Percentiles rank a stretch among this genome's conserved stretches.
Evolutionary conservation across 2,329 filamentous ascomycete genomes (phyloP).

Genomic region (Lecanicillium sp.): DNA sequence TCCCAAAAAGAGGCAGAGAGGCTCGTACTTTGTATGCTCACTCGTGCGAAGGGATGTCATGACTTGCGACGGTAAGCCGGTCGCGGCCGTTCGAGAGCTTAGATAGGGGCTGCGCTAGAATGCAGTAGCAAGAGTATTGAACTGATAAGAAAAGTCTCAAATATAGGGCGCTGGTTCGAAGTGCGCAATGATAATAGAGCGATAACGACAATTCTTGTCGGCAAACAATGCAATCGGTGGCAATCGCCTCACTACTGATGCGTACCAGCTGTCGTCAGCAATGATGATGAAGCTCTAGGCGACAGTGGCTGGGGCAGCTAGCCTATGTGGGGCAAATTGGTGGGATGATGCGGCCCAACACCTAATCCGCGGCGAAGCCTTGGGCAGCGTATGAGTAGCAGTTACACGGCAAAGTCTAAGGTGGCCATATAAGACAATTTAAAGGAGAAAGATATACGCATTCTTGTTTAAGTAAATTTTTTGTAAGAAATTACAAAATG

Average conservation of each 20-base stretch:
- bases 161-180: too few relatives aligned
- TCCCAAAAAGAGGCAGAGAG: too few relatives aligned
- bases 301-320: conserved; percentile 9
- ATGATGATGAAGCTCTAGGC: conserved; percentile 4
- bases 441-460: too few relatives aligned
- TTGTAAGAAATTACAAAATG: too few relatives aligned
- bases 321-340: conserved; percentile 6
- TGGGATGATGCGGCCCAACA: conserved; percentile 6
- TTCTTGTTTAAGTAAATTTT: too few relatives aligned
- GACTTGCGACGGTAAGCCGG: conserved; percentile 4
- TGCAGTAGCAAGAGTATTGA: neutral
- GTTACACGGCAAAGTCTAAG: too few relatives aligned
- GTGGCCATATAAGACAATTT: too few relatives aligned
- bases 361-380: neutral
- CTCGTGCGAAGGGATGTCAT: conserved; percentile 9
- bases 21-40: conserved; percentile 9
- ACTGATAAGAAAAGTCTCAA: neutral
- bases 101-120: conserved; percentile 4
- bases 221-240: neutral
- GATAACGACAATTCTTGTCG: neutral
- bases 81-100: conserved; percentile 6
- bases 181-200: neutral
- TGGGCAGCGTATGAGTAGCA: too few relatives aligned
- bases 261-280: conserved; percentile 12
- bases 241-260: neutral